A percentile compares a stretch with the other conserved stretches of the same genome.
These are phyloP conservation scores for Carex kokanica DNA, from an alignment of 176 grass and related monocot species.

Conservation along the genomic window DNA sequence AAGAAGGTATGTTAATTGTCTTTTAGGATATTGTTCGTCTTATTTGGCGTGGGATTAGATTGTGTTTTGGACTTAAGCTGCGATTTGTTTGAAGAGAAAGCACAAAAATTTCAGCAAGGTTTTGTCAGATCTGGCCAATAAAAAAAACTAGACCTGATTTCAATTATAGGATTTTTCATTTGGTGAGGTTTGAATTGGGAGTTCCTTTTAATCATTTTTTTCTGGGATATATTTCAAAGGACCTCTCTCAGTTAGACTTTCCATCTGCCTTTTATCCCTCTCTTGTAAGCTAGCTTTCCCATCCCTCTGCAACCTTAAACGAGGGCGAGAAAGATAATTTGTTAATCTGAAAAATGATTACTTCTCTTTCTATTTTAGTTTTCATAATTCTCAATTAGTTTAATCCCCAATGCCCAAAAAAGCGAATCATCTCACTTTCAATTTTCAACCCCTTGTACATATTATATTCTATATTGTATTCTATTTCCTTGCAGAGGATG, in stretches of 20 bases:
- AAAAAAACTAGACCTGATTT: too few species aligned
- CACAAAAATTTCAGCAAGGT: not conserved
- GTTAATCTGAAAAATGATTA: constrained; percentile 31
- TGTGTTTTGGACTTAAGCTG: not conserved
- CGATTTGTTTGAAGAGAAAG: not conserved
- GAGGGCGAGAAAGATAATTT: constrained; percentile 23
- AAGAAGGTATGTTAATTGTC: constrained; percentile 14
- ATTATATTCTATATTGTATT: not conserved
- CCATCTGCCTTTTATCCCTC: constrained; percentile 20
- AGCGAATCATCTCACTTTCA: constrained; percentile 5
- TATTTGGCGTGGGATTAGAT: constrained; percentile 16
- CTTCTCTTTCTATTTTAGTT: constrained; percentile 18
- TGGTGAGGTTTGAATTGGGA: constrained; percentile 4
- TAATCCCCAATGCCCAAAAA: not conserved
- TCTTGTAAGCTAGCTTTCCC: constrained; percentile 40
- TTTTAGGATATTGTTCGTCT: not conserved
- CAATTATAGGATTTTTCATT: too few species aligned
- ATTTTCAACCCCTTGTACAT: not conserved
- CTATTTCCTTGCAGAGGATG: constrained; percentile 52
- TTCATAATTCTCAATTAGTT: constrained; percentile 7
- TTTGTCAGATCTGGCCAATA: constrained; percentile 23
- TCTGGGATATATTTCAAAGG: constrained; percentile 20
- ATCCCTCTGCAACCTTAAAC: constrained; percentile 36
- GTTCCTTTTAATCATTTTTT: constrained; percentile 22
- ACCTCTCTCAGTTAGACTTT: constrained; percentile 34